Evolutionary conservation across 257 asterid genomes (phyloP), one percentile per base, ranked within the genome.

Genomic region (Solanum chmielewskii): DNA sequence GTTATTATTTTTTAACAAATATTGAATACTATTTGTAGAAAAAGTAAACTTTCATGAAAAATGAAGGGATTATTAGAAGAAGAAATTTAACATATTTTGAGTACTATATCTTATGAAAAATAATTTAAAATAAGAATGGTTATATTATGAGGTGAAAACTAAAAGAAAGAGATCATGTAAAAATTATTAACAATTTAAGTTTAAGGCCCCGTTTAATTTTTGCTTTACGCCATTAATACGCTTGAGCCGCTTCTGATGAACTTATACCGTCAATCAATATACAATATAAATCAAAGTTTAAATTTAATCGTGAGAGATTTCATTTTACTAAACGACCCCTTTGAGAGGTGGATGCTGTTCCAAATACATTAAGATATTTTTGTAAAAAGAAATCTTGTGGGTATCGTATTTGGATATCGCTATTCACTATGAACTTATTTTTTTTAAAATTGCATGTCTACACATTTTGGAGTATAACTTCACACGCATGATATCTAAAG

Each of bases 151-250:
- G 1, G 1, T 0, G 5, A 4, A 33, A 33, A 0, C 35, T 33
- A 33, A 5, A 33, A 33, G 0, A 33, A 33, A 33, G 5, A 33
- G 0, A 33, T 0, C 4, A 33, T 3, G 1, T 33, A 33, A 33
- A 33, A 33, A 0, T 33, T 33, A 33, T 33, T 3, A 33, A 33
- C 35, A 33, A 33, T 33, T 33, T 33, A 33, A 33, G 5, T 33
- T 33, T 33, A 33, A 33, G 35, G 0, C 5, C 5, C 35, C 35
- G 5, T 33, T 33, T 33, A 0, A 33, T 33, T 33, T 4, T 33
- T 33, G 35, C 4, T 33, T 33, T 33, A 33, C 0, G 0, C 5
- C 1, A 4, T 0, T 33, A 4, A 33, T 33, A 33, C 5, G 0
- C 5, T 33, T 33, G 35, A 33, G 0, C 35, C 35, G 6, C 35